These are phyloP conservation scores for Plasmodiophora brassicae DNA, from an alignment of 208 protist genomes.

Conservation along the genomic window DNA sequence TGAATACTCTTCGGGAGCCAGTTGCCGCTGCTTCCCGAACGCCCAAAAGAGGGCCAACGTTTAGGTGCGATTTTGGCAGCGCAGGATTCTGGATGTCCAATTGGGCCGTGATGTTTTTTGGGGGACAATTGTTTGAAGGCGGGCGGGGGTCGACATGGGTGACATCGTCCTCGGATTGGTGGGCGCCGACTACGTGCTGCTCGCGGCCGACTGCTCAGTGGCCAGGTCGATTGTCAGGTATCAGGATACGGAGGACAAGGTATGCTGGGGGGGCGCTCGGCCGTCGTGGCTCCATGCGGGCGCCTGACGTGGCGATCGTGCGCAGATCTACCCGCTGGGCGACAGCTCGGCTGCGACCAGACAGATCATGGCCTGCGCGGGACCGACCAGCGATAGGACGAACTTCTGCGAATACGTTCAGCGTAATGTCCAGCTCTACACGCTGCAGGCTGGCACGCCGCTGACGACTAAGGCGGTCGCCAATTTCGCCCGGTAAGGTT, in stretches of 20 bases:
- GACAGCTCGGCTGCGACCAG: neutral
- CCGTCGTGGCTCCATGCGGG: neutral
- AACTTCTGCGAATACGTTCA: conserved; percentile 87
- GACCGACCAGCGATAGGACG: conserved; percentile 76
- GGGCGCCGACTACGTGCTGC: conserved; percentile 49
- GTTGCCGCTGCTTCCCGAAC: too few species aligned
- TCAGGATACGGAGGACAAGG: conserved; percentile 81
- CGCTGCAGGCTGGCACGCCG: conserved; percentile 52
- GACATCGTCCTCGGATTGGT: conserved; percentile 45
- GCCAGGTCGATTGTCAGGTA: conserved; percentile 50
- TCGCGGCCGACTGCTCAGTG: conserved; percentile 27
- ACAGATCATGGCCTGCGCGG: conserved; percentile 77
- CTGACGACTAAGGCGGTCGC: conserved; percentile 72
- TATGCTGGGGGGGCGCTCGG: conserved; percentile 54
- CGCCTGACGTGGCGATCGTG: neutral
- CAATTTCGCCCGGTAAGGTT: conserved; percentile 64
- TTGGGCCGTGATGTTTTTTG: too few species aligned
- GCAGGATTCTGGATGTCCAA: too few species aligned
- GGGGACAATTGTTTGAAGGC: too few species aligned
- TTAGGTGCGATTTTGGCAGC: too few species aligned
- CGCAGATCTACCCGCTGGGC: conserved; percentile 61
- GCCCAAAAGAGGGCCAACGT: too few species aligned
- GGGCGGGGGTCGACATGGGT: too few species aligned
- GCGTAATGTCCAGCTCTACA: conserved; percentile 75
- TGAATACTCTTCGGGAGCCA: too few species aligned